phyloP scores from a whole-genome alignment of 352 stramenopile genomes.

The Pythium rishiriense region DNA sequence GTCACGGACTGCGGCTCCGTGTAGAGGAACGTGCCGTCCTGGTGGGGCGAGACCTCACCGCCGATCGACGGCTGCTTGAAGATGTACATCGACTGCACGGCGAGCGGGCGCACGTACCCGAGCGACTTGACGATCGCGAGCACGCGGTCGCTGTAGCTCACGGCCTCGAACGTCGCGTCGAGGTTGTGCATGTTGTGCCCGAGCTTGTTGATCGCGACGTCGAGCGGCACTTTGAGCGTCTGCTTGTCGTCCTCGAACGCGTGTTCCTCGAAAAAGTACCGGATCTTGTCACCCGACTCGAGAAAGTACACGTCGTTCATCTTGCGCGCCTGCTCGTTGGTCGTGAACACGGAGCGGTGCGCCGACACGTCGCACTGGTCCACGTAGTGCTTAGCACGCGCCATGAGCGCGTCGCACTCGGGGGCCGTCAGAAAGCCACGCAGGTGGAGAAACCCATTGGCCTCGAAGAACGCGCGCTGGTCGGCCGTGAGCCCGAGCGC shows the following conservation, averaged over 20 bases:
- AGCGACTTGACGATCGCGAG: constrained; percentile 78
- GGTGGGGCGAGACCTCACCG: constrained; percentile 93
- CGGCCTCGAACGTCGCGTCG: constrained; percentile 83
- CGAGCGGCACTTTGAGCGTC: constrained; percentile 62
- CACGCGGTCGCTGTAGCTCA: constrained; percentile 82
- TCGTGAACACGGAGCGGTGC: constrained; percentile 83
- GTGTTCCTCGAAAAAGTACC: constrained; percentile 94
- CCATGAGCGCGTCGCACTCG: constrained; percentile 57
- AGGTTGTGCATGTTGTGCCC: constrained; percentile 94
- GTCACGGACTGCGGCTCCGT: constrained; percentile 95
- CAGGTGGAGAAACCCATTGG: constrained; percentile 73
- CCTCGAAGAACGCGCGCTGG: constrained; percentile 59
- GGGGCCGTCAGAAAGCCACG: constrained; percentile 37
- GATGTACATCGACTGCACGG: constrained; percentile 97
- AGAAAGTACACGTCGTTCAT: constrained; percentile 95
- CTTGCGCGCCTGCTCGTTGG: constrained; percentile 74
- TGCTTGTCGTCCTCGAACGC: constrained; percentile 67
- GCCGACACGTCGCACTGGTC: constrained; percentile 56
- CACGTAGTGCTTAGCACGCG: constrained; percentile 51
- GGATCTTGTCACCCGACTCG: constrained; percentile 87
- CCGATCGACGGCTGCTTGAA: constrained; percentile 95
- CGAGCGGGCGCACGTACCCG: constrained; percentile 85
- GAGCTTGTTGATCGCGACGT: constrained; percentile 93
- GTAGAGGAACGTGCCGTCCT: constrained; percentile 97
- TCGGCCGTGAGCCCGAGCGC: constrained; percentile 45